Base-by-base conservation (phyloP, 1,284 basidiomycete genomes). In the Cystobasidium slooffiae region DNA sequence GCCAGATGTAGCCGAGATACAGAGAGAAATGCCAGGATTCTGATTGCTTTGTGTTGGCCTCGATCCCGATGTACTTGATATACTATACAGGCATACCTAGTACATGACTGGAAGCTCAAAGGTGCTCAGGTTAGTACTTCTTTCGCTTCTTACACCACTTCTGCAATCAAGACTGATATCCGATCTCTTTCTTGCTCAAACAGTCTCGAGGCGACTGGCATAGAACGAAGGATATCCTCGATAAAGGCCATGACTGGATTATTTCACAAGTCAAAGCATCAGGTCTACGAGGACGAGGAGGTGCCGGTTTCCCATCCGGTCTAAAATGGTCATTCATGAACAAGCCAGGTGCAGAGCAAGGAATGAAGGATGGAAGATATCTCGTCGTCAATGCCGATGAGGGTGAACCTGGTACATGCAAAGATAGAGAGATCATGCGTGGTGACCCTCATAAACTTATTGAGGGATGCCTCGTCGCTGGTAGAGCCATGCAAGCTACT, bases 291-390 rank as follows among this genome's bases (percentile, higher is more conserved):
- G 96, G 96, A 37, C 91, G 97, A 78, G 96, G 96, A 77, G 96
- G 97, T 76, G 97, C 96, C 69, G 96, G 97, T 58, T 99, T 99
- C 83, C 96, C 95, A 1, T 93, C 91, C 78, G 96, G 96, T 64
- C 86, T 99, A 79, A 99, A 99, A 84, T 99, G 96, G 96, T 81
- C 79, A 39, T 97, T 98, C 83, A 98, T 96, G 91, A 97, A 98
- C 86, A 98, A 98, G 85, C 96, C 95, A 41, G 91, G 91, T 55
- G 98, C 96, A 95, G 90, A 99, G 85, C 92, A 94, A 82, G 69
- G 70, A 24, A 70, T 73, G 62, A 88, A 88, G 75, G 87, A 94
- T 74, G 95, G 95, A 18, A 90, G 96, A 58, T 98, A 98, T 83
- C 88, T 98, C 18, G 96, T 98, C 76, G 92, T 99, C 81, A 98